Percentiles rank a stretch among this genome's conserved stretches.
Conservation (phyloP, 2,329 filamentous ascomycete genomes). For the Magnaporthiopsis rhizophila region DNA sequence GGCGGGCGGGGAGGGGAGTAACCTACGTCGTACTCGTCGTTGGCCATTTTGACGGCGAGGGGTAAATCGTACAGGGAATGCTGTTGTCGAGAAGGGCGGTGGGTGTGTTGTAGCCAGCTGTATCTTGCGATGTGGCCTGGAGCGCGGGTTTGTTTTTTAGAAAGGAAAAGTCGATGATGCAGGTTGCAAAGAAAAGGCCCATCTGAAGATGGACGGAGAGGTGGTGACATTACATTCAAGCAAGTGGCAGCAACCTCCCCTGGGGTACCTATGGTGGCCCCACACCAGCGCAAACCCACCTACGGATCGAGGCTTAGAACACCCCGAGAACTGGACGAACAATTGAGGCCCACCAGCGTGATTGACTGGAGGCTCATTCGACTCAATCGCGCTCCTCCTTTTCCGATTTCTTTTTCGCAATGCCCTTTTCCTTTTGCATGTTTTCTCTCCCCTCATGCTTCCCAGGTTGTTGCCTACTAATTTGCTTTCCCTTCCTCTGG, state of each 20-base stretch:
- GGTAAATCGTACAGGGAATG: neutral
- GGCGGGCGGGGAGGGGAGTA: conserved; percentile 15
- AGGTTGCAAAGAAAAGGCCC: neutral
- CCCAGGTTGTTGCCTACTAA: neutral
- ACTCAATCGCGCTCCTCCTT: neutral
- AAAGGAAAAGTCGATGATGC: neutral
- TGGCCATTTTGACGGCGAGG: conserved; percentile 65
- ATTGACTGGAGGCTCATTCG: neutral
- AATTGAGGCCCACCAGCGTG: neutral
- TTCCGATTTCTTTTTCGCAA: neutral
- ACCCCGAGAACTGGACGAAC: neutral
- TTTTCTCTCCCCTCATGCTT: neutral
- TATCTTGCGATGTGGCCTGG: neutral
- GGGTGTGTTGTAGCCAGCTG: neutral
- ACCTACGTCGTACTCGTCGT: conserved; percentile 99
- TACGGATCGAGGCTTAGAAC: neutral
- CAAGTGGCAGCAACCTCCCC: neutral
- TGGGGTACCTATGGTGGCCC: neutral
- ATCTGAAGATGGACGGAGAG: neutral
- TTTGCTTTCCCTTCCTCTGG: no score
- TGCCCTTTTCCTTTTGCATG: neutral
- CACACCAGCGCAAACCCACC: neutral
- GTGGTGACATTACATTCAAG: neutral
- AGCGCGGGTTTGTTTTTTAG: neutral
- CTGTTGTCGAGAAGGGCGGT: neutral